Evolutionary conservation across 768 basidiomycete genomes (phyloP).

Genomic region (Cystobasidium ongulense): DNA sequence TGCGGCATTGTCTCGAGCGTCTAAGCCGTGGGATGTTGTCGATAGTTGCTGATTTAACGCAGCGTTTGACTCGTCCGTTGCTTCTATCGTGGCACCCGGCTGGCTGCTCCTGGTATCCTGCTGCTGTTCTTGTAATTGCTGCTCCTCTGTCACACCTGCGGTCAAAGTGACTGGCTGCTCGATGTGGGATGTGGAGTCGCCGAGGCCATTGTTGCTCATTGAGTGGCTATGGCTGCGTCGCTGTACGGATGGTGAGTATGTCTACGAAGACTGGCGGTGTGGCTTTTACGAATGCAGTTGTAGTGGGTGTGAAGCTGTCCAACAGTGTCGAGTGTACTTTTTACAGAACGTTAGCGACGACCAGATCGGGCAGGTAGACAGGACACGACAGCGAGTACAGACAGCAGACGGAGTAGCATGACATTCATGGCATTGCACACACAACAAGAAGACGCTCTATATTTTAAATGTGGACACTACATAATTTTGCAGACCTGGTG

Average conservation of each 20-base stretch:
- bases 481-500: conserved; percentile 23
- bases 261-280: neutral
- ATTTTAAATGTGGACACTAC: conserved; percentile 18
- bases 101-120: neutral
- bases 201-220: conserved; percentile 15
- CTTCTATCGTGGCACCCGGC: neutral
- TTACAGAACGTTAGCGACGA: neutral
- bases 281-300: neutral
- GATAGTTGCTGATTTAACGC: neutral
- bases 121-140: neutral
- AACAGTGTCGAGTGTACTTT: neutral
- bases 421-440: neutral
- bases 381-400: neutral
- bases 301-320: neutral
- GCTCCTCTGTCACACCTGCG: neutral
- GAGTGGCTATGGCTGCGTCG: neutral
- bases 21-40: neutral
- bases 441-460: neutral
- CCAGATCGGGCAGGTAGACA: conserved; percentile 8
- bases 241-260: neutral
- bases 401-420: neutral
- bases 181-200: neutral
- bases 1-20: neutral
- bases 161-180: conserved; percentile 7
- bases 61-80: neutral